A percentile compares a stretch with the other conserved stretches of the same genome.
phyloP scores from a whole-genome alignment of 2,329 filamentous ascomycete species.

The Verticillium tricorpus region DNA sequence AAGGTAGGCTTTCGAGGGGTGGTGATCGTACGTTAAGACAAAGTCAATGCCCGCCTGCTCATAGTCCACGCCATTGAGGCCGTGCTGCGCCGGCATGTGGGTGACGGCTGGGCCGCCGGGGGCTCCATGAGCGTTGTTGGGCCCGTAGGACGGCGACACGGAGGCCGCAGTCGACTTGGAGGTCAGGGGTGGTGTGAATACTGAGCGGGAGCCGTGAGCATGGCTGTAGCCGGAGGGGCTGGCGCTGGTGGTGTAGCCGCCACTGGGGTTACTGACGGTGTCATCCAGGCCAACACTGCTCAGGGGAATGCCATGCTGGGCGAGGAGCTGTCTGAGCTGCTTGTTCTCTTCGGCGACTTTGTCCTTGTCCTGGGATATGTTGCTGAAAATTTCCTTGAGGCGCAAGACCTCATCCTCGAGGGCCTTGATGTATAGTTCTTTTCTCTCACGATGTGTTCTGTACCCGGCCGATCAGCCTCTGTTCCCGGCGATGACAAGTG shows the following conservation, averaged over 20 bases:
- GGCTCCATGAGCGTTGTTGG: neutral
- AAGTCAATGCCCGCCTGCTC: conserved; percentile 86
- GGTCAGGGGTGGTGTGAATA: conserved; percentile 44
- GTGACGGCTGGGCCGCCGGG: conserved; percentile 21
- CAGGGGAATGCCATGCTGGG: conserved; percentile 45
- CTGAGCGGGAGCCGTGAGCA: conserved; percentile 38
- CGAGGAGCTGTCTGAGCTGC: conserved; percentile 57
- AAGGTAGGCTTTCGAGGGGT: conserved; percentile 60
- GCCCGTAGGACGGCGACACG: conserved; percentile 25
- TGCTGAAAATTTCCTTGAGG: conserved; percentile 79
- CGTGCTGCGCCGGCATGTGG: conserved; percentile 10
- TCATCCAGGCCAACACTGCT: conserved; percentile 32
- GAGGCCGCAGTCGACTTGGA: conserved; percentile 38
- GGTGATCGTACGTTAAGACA: conserved; percentile 76
- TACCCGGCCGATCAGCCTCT: conserved; percentile 13
- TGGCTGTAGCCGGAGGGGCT: conserved; percentile 61
- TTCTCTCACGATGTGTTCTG: conserved; percentile 93
- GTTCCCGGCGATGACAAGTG: conserved; percentile 4
- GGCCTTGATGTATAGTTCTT: conserved; percentile 92
- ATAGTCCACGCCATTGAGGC: conserved; percentile 54
- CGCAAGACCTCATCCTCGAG: conserved; percentile 88
- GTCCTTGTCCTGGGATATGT: conserved; percentile 70
- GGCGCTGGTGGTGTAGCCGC: conserved; percentile 45
- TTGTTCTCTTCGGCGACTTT: conserved; percentile 74
- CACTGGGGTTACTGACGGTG: conserved; percentile 39